These are phyloP conservation scores for Udeniomyces megalosporus DNA, from an alignment of 768 basidiomycete species.

Conservation along the genomic window DNA sequence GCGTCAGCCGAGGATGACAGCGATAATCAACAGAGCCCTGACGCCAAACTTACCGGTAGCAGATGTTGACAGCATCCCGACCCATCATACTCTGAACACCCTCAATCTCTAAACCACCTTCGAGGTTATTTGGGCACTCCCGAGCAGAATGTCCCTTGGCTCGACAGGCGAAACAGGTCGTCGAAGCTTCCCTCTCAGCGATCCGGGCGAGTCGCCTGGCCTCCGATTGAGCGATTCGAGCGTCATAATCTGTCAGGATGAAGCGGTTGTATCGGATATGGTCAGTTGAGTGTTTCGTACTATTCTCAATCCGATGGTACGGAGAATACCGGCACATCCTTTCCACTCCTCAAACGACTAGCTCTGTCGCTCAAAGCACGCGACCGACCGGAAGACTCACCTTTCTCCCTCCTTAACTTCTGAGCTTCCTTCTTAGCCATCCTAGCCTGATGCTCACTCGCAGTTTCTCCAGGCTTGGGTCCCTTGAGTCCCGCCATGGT, in stretches of 20 bases:
- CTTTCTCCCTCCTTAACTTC: slow-evolving; percentile 20
- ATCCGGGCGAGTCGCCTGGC: slow-evolving; percentile 49
- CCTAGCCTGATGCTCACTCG: neutral
- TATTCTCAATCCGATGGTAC: slow-evolving; percentile 16
- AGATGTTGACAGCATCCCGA: slow-evolving; percentile 38
- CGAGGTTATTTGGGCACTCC: slow-evolving; percentile 48
- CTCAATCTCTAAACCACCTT: slow-evolving; percentile 12
- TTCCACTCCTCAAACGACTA: slow-evolving; percentile 15
- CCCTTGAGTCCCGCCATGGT: slow-evolving; percentile 16
- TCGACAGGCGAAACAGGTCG: slow-evolving; percentile 75
- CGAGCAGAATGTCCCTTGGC: slow-evolving; percentile 65
- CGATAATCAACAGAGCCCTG: no score
- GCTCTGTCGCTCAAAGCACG: no score
- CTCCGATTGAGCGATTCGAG: slow-evolving; percentile 31
- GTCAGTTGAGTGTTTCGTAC: neutral
- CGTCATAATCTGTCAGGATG: neutral
- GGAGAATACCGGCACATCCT: slow-evolving; percentile 4
- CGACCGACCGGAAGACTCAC: slow-evolving; percentile 23
- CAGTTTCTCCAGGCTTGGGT: slow-evolving; percentile 14
- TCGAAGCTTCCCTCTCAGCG: slow-evolving; percentile 40
- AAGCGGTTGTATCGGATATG: neutral
- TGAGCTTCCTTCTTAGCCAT: neutral
- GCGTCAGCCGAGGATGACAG: no score
- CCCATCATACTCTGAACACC: slow-evolving; percentile 8
- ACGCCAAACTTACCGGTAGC: no score